Evolutionary conservation across 2,329 filamentous ascomycete genomes (phyloP), one percentile per base, ranked within the genome.

Genomic region (Neoarthrinium moseri): DNA sequence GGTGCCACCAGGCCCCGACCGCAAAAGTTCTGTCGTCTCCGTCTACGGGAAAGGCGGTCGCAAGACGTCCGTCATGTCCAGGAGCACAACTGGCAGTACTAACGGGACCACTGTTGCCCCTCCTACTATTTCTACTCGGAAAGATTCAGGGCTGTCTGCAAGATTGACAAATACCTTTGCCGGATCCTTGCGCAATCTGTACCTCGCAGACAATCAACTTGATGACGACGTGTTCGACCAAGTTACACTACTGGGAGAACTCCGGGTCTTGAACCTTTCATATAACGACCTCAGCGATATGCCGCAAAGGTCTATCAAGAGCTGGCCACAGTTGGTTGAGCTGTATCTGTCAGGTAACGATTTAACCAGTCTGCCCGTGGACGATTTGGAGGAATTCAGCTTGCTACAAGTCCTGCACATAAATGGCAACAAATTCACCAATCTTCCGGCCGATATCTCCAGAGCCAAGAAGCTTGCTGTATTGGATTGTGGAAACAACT

Each of bases 341-440:
- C 75, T 99, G 12, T 97, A 97, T 59, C 75, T 99, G 4, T 97
- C 94, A 3, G 92, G 94, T 22, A 99, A 99, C 58, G 91, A 96
- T 57, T 73, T 99, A 45, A 95, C 91, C 1, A 92, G 87, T 12
- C 71, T 99, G 30, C 94, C 94, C 3, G 89, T 91, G 0, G 94
- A 99, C 66, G 94, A 99, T 58, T 74, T 99, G 36, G 92, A 96
- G 66, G 90, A 96, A 61, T 86, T 87, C 49, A 91, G 88, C 59
- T 81, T 89, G 42, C 76, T 99, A 30, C 91, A 94, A 63, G 84
- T 95, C 4, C 78, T 99, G 6, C 91, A 97, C 64, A 89, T 99
- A 70, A 99, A 99, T 70, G 89, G 87, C 63, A 99, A 99, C 72
- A 94, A 95, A 63, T 99, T 99, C 63, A 95, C 95, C 56, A 95